Evolutionary conservation across 805 yeast species (phyloP).

Genomic region (Saccharomycopsis guyanensis): DNA sequence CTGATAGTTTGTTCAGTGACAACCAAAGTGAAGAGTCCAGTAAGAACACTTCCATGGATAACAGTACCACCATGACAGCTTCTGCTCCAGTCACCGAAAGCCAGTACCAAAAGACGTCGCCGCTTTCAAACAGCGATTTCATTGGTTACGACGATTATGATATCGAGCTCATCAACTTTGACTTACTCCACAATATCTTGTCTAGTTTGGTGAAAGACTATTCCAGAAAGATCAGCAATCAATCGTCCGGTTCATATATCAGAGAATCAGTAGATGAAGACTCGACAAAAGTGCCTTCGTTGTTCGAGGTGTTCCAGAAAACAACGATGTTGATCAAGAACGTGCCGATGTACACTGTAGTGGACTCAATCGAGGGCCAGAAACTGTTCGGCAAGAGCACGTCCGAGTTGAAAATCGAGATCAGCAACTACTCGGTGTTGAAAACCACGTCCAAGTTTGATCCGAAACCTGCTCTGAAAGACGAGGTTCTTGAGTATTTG

Average conservation of each 20-base stretch:
- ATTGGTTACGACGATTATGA: constrained; percentile 16
- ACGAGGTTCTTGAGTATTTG: not conserved
- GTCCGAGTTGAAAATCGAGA: not conserved
- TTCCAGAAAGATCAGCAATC: not conserved
- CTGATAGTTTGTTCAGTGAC: constrained; percentile 11
- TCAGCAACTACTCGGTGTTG: constrained; percentile 12
- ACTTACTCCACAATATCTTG: constrained; percentile 15
- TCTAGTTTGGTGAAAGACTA: constrained; percentile 6
- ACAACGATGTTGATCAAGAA: constrained; percentile 9
- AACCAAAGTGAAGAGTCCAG: constrained; percentile 3
- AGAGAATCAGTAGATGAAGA: not conserved
- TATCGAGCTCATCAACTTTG: constrained; percentile 17
- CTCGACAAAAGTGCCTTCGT: not conserved
- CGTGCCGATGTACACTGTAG: constrained; percentile 13
- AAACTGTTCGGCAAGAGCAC: not conserved
- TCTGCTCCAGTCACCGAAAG: constrained; percentile 8
- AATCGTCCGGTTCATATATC: not conserved
- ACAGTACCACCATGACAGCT: not conserved
- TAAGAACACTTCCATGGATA: not conserved
- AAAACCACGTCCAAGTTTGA: constrained; percentile 7
- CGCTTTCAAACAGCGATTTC: constrained; percentile 12
- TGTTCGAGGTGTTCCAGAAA: constrained; percentile 9
- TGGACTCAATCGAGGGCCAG: constrained; percentile 23
- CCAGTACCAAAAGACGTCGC: constrained; percentile 10
- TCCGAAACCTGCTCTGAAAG: not conserved